Evolutionary conservation across 169 alveolate species (phyloP), one percentile per base, ranked within the genome.

Genomic region (Plasmodium yoelii): DNA sequence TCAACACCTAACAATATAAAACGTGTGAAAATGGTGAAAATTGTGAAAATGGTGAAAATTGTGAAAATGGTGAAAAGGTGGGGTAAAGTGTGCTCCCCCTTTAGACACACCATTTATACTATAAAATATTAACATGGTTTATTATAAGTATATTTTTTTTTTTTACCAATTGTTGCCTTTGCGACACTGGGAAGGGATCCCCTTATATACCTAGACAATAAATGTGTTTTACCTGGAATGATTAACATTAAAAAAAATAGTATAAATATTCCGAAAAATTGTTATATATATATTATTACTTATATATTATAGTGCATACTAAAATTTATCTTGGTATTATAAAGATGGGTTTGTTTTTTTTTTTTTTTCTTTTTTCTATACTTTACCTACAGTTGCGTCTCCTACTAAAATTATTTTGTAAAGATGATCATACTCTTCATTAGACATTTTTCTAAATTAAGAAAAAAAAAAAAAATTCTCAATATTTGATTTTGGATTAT

Each of bases 341-440:
- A 22, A 22, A 22, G 26, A 22, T 22, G 42, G 7, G 7, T 34
- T 12, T 26, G 46, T 44, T 12, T 8, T 13, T 24, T 22, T 70
- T 2, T 0, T 44, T 47, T 10, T 18, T 9, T 24, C 60, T 60
- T 65, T 49, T 15, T 44, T 67, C 19, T 74, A 13, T 12, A 47
- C 65, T 89, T 91, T 88, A 56, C 99, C 99, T 15, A 98, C 99
- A 28, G 99, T 97, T 51, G 99, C 98, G 74, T 98, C 99, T 24
- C 99, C 99, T 0, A 98, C 98, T 65, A 98, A 93, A 49, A 97
- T 97, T 86, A 98, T 96, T 94, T 95, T 95, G 84, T 93, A 94
- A 19, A 96, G 93, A 77, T 93, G 97, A 63, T 96, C 97, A 89
- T 95, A 96, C 13, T 94, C 97, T 88, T 95, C 97, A 87, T 92